These are phyloP conservation scores for Histomonas meleagridis DNA, from an alignment of 208 protist genomes.

Conservation along the genomic window DNA sequence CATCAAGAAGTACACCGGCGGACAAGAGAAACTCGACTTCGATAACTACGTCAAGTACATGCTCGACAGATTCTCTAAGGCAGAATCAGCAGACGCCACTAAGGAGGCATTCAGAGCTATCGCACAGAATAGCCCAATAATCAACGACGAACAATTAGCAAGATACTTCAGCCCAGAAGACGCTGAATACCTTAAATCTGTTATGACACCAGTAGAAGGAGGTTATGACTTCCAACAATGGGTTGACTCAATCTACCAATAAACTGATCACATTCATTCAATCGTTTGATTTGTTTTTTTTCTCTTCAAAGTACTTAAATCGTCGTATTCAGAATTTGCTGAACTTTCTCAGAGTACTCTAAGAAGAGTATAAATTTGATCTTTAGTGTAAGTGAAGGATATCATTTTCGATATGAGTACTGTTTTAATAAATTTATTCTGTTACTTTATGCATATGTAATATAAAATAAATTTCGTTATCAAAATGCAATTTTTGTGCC, in stretches of 20 bases:
- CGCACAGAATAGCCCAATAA: neutral
- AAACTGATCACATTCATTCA: no score
- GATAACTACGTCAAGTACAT: neutral
- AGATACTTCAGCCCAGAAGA: neutral
- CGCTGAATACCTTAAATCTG: neutral
- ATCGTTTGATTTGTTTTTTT: no score
- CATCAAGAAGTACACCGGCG: neutral
- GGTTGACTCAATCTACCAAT: neutral
- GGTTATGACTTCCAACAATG: neutral
- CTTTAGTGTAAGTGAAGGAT: no score
- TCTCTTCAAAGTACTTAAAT: no score
- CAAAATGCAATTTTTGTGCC: no score
- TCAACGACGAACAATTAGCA: neutral
- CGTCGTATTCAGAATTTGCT: no score
- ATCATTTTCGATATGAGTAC: no score
- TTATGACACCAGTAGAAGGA: neutral
- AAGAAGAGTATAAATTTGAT: no score
- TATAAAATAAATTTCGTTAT: no score
- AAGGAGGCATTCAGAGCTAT: neutral
- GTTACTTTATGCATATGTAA: no score
- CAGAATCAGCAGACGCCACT: neutral
- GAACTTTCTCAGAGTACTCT: no score
- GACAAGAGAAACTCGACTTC: neutral
- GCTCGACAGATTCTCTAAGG: neutral
- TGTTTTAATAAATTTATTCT: no score